Base-by-base conservation (phyloP, 352 stramenopile genomes). In the Blastocystis sp. region DNA sequence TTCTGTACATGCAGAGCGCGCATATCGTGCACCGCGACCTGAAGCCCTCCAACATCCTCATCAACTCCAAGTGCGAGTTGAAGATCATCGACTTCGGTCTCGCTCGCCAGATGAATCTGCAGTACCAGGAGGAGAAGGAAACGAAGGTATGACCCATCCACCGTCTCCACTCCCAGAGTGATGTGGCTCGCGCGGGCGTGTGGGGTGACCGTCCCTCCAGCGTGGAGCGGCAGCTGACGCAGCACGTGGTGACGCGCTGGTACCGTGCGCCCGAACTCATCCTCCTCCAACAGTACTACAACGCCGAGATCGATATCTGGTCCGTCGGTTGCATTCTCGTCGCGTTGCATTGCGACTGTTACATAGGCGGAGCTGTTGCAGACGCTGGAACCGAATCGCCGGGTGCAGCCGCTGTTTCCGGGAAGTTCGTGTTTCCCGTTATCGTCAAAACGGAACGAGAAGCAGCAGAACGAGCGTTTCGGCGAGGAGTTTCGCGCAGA, bases 261-360 rank as follows among this genome's bases (percentile, higher is more conserved):
- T 96, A 96, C 84, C 90, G 93, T 44, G 91, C 93, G 9, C 93
- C 93, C 0, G 93, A 97, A 84, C 87, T 97, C 57, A 86, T 97
- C 84, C 89, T 96, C 57, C 94, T 92, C 40, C 94, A 92, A 16
- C 54, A 87, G 21, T 84, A 95, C 61, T 99, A 99, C 89, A 94
- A 91, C 75, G 93, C 94, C 57, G 93, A 94, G 14, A 97, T 99
- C 84, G 96, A 99, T 89, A 97, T 98, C 91, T 99, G 96, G 96
- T 97, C 94, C 65, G 88, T 99, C 51, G 96, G 96, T 14, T 99
- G 96, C 90, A 98, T 98, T 85, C 89, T 98, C 21, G 95, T 14
- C n/a, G 51, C 46, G 21, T 21, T 11, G 7, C 21, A 53, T 72
- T 6, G n/a, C 21, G 7, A 6, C 18, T 72, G 11, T 54, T n/a